Evolutionary conservation across 78 protist genomes (phyloP).

Genomic region (Polysphondylium violaceum): DNA sequence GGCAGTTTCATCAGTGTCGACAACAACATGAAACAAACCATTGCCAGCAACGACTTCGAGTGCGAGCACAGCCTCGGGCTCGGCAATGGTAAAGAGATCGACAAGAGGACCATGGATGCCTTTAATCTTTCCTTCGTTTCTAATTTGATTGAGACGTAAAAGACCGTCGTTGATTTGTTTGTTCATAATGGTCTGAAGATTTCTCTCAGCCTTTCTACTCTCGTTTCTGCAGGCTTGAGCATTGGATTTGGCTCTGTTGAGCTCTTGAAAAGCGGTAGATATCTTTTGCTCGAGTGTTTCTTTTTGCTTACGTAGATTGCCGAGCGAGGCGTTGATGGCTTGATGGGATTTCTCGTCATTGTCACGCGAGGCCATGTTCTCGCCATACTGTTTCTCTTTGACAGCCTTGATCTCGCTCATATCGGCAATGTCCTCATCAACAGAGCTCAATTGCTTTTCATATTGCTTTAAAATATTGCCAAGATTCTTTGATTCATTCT

Average conservation of each 20-base stretch:
- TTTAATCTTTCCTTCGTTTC: conserved; percentile 32
- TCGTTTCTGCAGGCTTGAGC: not conserved
- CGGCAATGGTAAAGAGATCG: conserved; percentile 89
- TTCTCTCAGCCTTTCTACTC: conserved; percentile 24
- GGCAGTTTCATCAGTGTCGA: conserved; percentile 92
- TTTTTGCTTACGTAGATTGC: not conserved
- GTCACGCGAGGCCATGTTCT: not conserved
- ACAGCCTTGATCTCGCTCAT: not conserved
- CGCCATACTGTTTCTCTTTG: not conserved
- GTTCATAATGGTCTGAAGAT: conserved; percentile 25
- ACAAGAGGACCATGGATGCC: conserved; percentile 95
- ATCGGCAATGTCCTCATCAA: not conserved
- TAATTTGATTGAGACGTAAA: conserved; percentile 8
- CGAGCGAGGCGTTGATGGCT: not conserved
- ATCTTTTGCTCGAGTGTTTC: conserved; percentile 18
- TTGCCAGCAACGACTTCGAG: conserved; percentile 94
- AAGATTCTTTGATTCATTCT: conserved; percentile 48
- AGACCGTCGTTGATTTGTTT: conserved; percentile 41
- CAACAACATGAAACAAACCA: conserved; percentile 96
- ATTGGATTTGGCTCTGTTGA: not conserved
- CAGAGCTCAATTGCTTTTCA: conserved; percentile 2
- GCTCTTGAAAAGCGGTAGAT: not conserved
- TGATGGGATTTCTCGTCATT: conserved; percentile 6
- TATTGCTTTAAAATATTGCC: conserved; percentile 23
- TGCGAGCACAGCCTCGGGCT: conserved; percentile 78